phyloP scores from a whole-genome alignment of 164 flowering plant genomes.

The Stephania yunnanensis region DNA sequence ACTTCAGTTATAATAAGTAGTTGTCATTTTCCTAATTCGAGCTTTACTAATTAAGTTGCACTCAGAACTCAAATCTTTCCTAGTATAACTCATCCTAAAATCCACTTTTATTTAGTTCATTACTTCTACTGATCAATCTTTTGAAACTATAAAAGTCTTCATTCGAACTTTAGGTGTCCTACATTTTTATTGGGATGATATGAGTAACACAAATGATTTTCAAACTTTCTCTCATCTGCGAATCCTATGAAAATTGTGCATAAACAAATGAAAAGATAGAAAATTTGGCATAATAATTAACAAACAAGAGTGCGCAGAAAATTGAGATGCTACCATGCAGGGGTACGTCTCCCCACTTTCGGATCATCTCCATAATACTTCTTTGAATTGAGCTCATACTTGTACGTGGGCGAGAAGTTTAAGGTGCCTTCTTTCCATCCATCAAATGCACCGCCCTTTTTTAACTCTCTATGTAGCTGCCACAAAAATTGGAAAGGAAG shows the following conservation, averaged over 20 bases:
- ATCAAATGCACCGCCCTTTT: constrained; percentile 74
- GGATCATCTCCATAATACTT: constrained; percentile 73
- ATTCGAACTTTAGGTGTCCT: too few relatives aligned
- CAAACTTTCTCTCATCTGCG: background rate
- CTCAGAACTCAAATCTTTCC: too few relatives aligned
- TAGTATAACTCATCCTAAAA: too few relatives aligned
- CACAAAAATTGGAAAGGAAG: background rate
- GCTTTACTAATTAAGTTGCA: too few relatives aligned
- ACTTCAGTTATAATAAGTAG: background rate
- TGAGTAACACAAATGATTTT: background rate
- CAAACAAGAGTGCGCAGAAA: background rate
- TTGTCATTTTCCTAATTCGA: too few relatives aligned
- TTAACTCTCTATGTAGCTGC: constrained; percentile 67
- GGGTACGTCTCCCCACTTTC: constrained; percentile 74
- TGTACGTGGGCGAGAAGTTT: constrained; percentile 86
- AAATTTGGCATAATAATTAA: background rate
- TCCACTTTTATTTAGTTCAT: too few relatives aligned
- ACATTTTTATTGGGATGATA: background rate
- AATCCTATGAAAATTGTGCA: background rate
- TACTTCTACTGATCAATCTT: too few relatives aligned
- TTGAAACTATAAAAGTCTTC: too few relatives aligned
- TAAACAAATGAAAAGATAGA: background rate
- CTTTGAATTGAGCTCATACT: constrained; percentile 69
- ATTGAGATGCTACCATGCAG: constrained; percentile 75
- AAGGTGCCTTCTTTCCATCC: constrained; percentile 90